Evolutionary conservation across 177 flowering plant species (phyloP), one percentile per base, ranked within the genome.

Genomic region (Tripterygium wilfordii): DNA sequence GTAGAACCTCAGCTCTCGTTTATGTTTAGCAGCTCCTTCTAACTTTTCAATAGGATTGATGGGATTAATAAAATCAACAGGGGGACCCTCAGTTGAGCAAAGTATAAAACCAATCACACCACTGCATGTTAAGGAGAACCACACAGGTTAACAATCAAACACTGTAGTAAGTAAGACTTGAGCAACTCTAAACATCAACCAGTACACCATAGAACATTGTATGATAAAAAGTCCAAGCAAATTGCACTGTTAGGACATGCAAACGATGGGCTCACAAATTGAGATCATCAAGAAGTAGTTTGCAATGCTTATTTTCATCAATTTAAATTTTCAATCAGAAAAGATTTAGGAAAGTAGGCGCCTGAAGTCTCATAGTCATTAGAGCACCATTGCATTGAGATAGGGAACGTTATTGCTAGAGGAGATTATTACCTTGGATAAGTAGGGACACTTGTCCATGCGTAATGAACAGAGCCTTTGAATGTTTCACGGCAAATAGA

Each of bases 371-470:
- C n/a, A 32, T 27, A 5, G 40, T 15, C 40, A 36, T 8, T 13
- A 36, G 40, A 42, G 4, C 2, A 24, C 23, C 1, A 42, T 13
- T 9, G 7, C 16, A 27, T 3, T 3, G 5, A 45, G 47, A 23
- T 40, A 24, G 12, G 8, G n/a, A 18, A 2, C 29, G 1, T 5
- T 23, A 16, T 48, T 35, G 38, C 17, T 4, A 35, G 4, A 15
- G 14, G 45, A 67, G 38, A 51, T n/a, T 30, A 52, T 25, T 70
- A 88, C 99, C 99, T 94, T 28, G 99, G 97, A 64, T 89, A 89
- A 38, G 99, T 87, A 18, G 99, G 99, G 35, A 94, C 99, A 64
- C 78, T 89, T 33, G 97, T 61, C 99, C 99, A 94, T 31, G 97
- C 97, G 76, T 94, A 94, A 59, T 71, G 88, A 14, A 94, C 89